Base-by-base conservation (phyloP, 2,329 filamentous ascomycete species). In the Pestalotiopsis sp. region DNA sequence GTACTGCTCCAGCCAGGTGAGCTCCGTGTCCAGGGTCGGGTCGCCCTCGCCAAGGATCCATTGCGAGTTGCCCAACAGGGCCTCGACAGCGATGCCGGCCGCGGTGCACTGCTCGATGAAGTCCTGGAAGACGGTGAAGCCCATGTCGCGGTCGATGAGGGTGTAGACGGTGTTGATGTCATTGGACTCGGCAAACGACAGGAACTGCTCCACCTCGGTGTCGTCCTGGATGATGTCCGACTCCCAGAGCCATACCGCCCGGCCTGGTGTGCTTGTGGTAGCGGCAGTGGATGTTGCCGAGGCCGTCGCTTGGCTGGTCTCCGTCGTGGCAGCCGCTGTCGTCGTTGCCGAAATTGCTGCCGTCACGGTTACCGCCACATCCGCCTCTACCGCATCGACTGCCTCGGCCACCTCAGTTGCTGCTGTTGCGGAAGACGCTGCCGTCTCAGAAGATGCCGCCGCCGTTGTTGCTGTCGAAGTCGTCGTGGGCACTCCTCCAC, bases 1-100 rank as follows among this genome's bases (percentile, higher is more conserved):
- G 58, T 67, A 67, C 39, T 67, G 66, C 66, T 67, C 66, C 20
- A 67, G 38, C 66, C 66, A 67, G 38, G 12, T 57, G 31, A 67
- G 66, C 20, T 67, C 31, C 3, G 36, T 25, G 6, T 67, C 57
- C 38, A 67, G 45, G 20, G 57, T 67, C 23, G 66, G 66, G 14
- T 60, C 39, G 38, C 66, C 66, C 38, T 52, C 20, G 31, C 59
- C 66, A 20, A 62, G 20, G 20, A 67, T 61, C 66, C 66, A 67
- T 20, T 67, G 17, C 20, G 66, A 45, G 39, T 67, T 62, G 14
- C 66, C 66, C 39, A 67, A 62, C 56, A 67, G 25, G 9, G 66
- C 66, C 31, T 52, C 57, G 57, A 67, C 66, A 11, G 58, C 66
- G 45, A 67, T 67, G 12, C 66, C 66, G 38, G 31, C 39, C 17